Evolutionary conservation across 805 yeast species (phyloP), one percentile per base, ranked within the genome.

Genomic region (Candida ovalis): DNA sequence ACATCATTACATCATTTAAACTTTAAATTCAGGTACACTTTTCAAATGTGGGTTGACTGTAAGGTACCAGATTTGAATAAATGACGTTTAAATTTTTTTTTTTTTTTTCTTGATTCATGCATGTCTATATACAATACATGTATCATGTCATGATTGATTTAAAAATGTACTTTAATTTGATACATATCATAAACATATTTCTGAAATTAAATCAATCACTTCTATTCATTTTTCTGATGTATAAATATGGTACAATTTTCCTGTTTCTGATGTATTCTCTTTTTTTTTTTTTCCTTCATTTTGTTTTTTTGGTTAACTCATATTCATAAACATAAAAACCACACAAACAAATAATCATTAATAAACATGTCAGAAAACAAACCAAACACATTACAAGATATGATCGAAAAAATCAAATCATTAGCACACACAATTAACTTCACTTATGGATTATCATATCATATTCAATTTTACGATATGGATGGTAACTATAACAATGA

Each of bases 401-500:
- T 44, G 27, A 19, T 53, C 15, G 41, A 43, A 8, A 45, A 50
- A 27, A 47, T 54, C 33, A 40, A 47, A 40, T 32, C 45, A 18
- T 40, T 54, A 21, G 47, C 56, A 4, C 53, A 50, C 24, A 21
- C 42, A n/a, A 46, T 56, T 22, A 45, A 51, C 46, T 43, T 35
- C 10, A 47, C 46, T 5, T 51, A 47, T 35, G 59, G 59, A 4
- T 42, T 55, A 18, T 42, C 40, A 21, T 51, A 42, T 33, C 48
- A 44, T 21, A 38, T 50, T 35, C 46, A 43, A 21, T 40, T 40
- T 19, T 40, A 15, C n/a, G 27, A 27, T 27, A n/a, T 8, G 21
- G 8, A 19, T n/a, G 25, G 13, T 39, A 15, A 10, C n/a, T 23
- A n/a, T 23, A 13, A 18, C 24, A 18, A 12, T 12, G 40, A 21